A percentile compares a stretch with the other conserved stretches of the same genome.
These are phyloP conservation scores for Ostreobium quekettii DNA, from an alignment of 139 green algal species.

Conservation along the genomic window DNA sequence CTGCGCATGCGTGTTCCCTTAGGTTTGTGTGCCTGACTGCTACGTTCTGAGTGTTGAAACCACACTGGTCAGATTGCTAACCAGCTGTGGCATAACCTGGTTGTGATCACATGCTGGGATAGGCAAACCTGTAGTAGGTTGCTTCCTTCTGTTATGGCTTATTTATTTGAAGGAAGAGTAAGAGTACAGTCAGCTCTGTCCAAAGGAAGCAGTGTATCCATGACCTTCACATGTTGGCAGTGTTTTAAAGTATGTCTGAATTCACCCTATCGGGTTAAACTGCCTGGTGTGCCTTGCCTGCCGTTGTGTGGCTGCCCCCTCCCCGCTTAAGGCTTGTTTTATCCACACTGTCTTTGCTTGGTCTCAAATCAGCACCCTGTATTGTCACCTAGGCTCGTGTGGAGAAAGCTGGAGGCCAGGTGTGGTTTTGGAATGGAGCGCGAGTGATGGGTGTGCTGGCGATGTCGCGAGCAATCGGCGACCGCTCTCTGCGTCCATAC, in stretches of 20 bases:
- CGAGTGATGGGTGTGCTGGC: conserved; percentile 73
- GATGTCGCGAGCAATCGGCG: conserved; percentile 70
- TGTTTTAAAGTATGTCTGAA: neutral
- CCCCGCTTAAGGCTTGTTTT: neutral
- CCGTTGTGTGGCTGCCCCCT: too few relatives aligned
- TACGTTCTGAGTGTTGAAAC: neutral
- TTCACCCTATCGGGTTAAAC: neutral
- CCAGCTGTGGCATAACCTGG: too few relatives aligned
- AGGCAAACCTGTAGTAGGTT: too few relatives aligned
- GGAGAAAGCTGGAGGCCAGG: conserved; percentile 60
- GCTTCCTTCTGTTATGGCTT: too few relatives aligned
- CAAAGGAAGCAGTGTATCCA: neutral
- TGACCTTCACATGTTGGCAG: neutral
- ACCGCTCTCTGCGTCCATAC: conserved; percentile 55
- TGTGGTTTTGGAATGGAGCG: conserved; percentile 72
- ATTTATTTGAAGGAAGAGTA: too few relatives aligned
- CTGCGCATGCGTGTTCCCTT: neutral
- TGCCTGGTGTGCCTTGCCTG: too few relatives aligned
- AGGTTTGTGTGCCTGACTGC: neutral
- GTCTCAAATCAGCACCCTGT: neutral
- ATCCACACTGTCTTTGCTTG: neutral
- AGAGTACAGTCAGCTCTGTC: too few relatives aligned
- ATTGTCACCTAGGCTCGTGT: conserved; percentile 40
- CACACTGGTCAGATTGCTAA: too few relatives aligned
- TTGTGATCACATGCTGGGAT: too few relatives aligned